Base-by-base conservation (phyloP, 2,329 filamentous ascomycete genomes). In the Talaromyces funiculosus region DNA sequence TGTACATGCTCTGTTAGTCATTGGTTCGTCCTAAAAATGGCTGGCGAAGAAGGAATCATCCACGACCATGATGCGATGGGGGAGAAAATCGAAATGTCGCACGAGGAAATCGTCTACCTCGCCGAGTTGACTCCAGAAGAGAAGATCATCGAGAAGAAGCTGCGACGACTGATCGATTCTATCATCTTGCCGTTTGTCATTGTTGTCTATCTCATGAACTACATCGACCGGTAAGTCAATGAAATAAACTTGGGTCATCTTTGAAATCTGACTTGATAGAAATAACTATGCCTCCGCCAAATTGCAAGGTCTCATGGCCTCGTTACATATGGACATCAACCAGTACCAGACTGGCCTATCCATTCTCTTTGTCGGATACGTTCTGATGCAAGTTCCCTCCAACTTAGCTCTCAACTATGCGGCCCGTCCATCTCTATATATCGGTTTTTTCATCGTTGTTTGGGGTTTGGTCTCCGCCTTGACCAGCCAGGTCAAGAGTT, bases 221-320 rank as follows among this genome's bases (percentile, higher is more conserved):
- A 77, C 53, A 77, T 78, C 53, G 76, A 78, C 62, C 71, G 75
- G 74, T 76, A 66, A 20, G 68, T 62, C 26, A n/a, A 4, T n/a
- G 22, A 24, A 22, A 54, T 51, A 42, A 18, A 54, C 56, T n/a
- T 40, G 9, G 22, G 16, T 5, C 24, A 47, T n/a, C 7, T 4
- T 29, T 8, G 3, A n/a, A n/a, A 26, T 18, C 22, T 26, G 37
- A 53, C 42, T 42, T 42, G 51, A 45, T 54, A 64, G 63, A 37
- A 82, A 82, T 69, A 82, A 79, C 55, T 78, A 78, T 62, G 76
- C 77, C 0, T 75, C 76, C 1, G 77, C 77, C 31, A 75, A 75
- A 57, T 69, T 79, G 14, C 76, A 78, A 61, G 77, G 77, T 31
- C 72, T 79, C 5, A 69, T 71, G 57, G 62, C 69, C 12, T 75